Percentiles rank a stretch among this genome's conserved stretches.
Evolutionary conservation across 2,329 filamentous ascomycete genomes (phyloP).

Genomic region (Cladophialophora bantiana): DNA sequence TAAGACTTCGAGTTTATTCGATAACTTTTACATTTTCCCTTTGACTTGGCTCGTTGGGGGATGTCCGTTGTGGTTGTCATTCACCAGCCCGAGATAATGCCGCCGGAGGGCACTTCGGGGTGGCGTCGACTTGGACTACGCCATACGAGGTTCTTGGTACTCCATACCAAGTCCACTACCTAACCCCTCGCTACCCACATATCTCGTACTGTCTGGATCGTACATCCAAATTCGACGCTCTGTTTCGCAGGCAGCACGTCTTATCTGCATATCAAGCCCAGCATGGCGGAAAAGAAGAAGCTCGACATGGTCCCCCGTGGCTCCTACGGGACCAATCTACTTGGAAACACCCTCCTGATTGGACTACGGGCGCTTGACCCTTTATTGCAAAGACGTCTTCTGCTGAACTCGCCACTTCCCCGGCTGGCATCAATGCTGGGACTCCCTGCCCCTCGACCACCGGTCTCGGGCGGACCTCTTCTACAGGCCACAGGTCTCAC

Average conservation of each 20-base stretch:
- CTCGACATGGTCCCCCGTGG: conserved; percentile 26
- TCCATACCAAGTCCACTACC: too few relatives aligned
- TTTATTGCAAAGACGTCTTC: conserved; percentile 28
- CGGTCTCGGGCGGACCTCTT: conserved; percentile 22
- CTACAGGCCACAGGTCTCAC: conserved; percentile 23
- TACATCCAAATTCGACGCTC: background rate
- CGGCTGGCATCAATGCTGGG: conserved; percentile 15
- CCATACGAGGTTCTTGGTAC: too few relatives aligned
- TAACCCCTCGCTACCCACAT: too few relatives aligned
- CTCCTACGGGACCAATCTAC: conserved; percentile 13
- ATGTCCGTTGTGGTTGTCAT: too few relatives aligned
- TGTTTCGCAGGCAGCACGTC: background rate
- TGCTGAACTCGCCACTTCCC: conserved; percentile 25
- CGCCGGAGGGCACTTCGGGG: background rate
- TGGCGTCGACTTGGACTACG: too few relatives aligned
- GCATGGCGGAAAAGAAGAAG: conserved; percentile 13
- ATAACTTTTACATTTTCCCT: too few relatives aligned
- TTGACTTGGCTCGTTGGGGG: too few relatives aligned
- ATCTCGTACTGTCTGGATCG: too few relatives aligned
- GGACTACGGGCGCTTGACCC: conserved; percentile 30
- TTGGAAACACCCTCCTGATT: conserved; percentile 30
- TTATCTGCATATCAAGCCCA: background rate
- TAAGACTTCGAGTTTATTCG: too few relatives aligned
- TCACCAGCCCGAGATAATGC: background rate
- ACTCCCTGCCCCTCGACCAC: conserved; percentile 12